phyloP scores from a whole-genome alignment of 306 rosid species.

The Neltuma alba region DNA sequence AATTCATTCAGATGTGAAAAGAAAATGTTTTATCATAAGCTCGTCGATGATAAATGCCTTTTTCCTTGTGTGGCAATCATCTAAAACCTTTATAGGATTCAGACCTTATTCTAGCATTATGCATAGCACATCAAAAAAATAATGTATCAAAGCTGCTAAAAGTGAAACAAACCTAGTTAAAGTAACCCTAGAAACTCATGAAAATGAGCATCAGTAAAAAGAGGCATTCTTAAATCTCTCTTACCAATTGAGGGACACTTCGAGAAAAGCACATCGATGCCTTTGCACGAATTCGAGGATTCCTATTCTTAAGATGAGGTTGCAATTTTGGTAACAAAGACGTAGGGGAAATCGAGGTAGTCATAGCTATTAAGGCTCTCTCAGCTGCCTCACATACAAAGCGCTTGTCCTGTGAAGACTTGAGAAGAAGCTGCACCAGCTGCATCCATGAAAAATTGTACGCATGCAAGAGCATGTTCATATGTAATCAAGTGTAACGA shows the following conservation, averaged over 20 bases:
- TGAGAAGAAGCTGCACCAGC: slow-evolving; percentile 93
- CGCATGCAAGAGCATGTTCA: slow-evolving; percentile 27
- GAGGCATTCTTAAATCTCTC: slow-evolving; percentile 35
- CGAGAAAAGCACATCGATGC: slow-evolving; percentile 85
- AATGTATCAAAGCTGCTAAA: neutral
- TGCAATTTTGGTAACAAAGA: slow-evolving; percentile 84
- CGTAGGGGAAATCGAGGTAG: slow-evolving; percentile 73
- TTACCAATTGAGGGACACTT: slow-evolving; percentile 87
- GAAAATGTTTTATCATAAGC: slow-evolving; percentile 4
- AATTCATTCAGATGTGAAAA: slow-evolving; percentile 29
- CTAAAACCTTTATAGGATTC: neutral
- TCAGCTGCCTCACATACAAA: slow-evolving; percentile 96
- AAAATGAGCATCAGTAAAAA: neutral
- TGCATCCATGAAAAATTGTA: slow-evolving; percentile 45
- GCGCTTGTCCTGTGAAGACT: slow-evolving; percentile 94
- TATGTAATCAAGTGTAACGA: slow-evolving; percentile 15
- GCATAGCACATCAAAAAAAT: neutral
- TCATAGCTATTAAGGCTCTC: slow-evolving; percentile 83
- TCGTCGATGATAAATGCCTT: slow-evolving; percentile 7
- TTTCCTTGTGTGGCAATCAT: slow-evolving; percentile 3
- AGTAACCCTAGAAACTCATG: neutral
- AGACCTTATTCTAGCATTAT: neutral
- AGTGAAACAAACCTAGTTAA: neutral
- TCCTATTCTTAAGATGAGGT: slow-evolving; percentile 75
- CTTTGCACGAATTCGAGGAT: slow-evolving; percentile 93